Evolutionary conservation across 148 eudicot genomes (phyloP).

Genomic region (Diospyros kaki): DNA sequence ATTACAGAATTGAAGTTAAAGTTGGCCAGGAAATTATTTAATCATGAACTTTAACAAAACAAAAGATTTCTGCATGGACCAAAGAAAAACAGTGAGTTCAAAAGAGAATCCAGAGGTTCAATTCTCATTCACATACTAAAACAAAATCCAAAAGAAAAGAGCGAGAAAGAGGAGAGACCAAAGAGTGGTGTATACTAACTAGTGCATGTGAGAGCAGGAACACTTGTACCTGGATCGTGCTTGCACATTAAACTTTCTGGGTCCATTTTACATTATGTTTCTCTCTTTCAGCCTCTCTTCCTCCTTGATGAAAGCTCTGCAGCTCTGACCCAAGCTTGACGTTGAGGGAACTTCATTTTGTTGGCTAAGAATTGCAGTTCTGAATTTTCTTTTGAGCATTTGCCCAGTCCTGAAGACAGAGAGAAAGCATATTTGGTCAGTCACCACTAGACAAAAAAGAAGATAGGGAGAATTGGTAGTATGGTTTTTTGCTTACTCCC

Average conservation of each 20-base stretch:
- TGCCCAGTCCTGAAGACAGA: too few relatives aligned
- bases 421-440: too few relatives aligned
- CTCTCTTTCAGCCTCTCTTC: background rate
- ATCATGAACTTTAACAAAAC: too few relatives aligned
- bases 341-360: too few relatives aligned
- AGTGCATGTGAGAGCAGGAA: constrained; percentile 62
- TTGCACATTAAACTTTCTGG: constrained; percentile 56
- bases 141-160: background rate
- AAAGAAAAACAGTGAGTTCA: constrained; percentile 54
- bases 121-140: background rate
- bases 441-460: too few relatives aligned
- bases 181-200: constrained; percentile 32
- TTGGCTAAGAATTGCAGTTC: too few relatives aligned
- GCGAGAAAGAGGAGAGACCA: background rate
- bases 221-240: constrained; percentile 79
- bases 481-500: too few relatives aligned
- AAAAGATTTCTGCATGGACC: background rate
- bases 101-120: background rate
- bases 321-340: background rate
- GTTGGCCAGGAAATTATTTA: too few relatives aligned
- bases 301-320: background rate
- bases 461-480: too few relatives aligned
- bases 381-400: too few relatives aligned
- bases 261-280: constrained; percentile 29
- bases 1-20: too few relatives aligned